phyloP scores from a whole-genome alignment of 345 rosid species.

The Camelina hispida region DNA sequence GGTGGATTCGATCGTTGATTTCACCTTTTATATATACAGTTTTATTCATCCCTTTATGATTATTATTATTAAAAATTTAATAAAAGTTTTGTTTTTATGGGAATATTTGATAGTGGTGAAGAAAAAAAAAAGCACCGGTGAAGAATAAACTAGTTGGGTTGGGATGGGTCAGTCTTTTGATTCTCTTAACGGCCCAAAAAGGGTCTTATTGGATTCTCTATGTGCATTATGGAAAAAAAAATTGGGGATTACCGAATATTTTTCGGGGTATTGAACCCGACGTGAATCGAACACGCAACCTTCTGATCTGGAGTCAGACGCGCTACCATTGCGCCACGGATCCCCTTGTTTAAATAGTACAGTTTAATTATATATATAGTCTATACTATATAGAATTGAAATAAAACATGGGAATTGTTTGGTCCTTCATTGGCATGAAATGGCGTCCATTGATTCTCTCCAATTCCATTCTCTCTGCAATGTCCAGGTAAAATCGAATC shows the following conservation, averaged over 20 bases:
- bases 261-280: slow-evolving; percentile 66
- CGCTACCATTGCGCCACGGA: slow-evolving; percentile 99
- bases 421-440: slow-evolving; percentile 37
- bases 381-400: rapidly evolving
- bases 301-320: slow-evolving; percentile 99
- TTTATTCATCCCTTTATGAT: slow-evolving; percentile 14
- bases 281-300: slow-evolving; percentile 99
- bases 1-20: slow-evolving; percentile 20
- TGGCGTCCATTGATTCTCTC: slow-evolving; percentile 56
- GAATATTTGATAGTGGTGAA: slow-evolving; percentile 38
- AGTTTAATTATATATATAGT: rapidly evolving
- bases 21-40: slow-evolving; percentile 17
- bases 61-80: background rate
- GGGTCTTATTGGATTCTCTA: background rate
- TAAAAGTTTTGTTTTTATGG: background rate
- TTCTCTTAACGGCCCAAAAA: slow-evolving; percentile 33
- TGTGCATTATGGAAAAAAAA: background rate
- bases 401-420: background rate
- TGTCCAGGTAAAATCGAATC: slow-evolving; percentile 43
- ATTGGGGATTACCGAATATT: background rate
- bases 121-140: background rate
- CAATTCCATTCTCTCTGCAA: slow-evolving; percentile 45
- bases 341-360: background rate
- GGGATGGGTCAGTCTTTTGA: slow-evolving; percentile 31
- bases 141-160: slow-evolving; percentile 25